Evolutionary conservation across 148 eudicot species (phyloP).

Genomic region (Heliosperma pusillum): DNA sequence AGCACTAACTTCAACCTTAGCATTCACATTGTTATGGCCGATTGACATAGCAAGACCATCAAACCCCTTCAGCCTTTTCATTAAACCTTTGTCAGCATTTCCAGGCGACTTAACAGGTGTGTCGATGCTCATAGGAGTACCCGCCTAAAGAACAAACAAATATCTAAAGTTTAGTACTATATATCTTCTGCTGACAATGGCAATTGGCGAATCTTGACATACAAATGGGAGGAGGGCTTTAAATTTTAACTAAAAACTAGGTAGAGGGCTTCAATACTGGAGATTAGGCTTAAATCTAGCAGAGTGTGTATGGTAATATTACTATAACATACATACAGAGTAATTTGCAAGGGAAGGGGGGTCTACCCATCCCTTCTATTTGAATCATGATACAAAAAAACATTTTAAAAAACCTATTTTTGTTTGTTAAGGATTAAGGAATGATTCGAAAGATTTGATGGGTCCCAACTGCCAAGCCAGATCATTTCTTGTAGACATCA

Average conservation of each 20-base stretch:
- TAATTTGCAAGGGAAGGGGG: too few species aligned
- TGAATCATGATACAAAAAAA: background rate
- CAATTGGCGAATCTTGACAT: background rate
- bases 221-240: background rate
- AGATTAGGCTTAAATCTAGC: background rate
- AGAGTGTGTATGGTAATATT: too few species aligned
- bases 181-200: too few species aligned
- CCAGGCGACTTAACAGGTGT: conserved; percentile 69
- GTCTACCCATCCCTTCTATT: background rate
- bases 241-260: too few species aligned
- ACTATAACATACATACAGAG: too few species aligned
- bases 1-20: conserved; percentile 51
- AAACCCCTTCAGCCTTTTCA: conserved; percentile 71
- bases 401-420: background rate
- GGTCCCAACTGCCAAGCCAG: background rate
- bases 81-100: conserved; percentile 54
- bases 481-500: background rate
- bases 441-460: background rate
- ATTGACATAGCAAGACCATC: conserved; percentile 93
- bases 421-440: background rate
- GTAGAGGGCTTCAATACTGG: background rate
- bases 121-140: conserved; percentile 59
- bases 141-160: conserved; percentile 39
- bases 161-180: conserved; percentile 7
- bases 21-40: conserved; percentile 52